phyloP scores from a whole-genome alignment of 805 yeast species.

The Nakazawaea pomicola region DNA sequence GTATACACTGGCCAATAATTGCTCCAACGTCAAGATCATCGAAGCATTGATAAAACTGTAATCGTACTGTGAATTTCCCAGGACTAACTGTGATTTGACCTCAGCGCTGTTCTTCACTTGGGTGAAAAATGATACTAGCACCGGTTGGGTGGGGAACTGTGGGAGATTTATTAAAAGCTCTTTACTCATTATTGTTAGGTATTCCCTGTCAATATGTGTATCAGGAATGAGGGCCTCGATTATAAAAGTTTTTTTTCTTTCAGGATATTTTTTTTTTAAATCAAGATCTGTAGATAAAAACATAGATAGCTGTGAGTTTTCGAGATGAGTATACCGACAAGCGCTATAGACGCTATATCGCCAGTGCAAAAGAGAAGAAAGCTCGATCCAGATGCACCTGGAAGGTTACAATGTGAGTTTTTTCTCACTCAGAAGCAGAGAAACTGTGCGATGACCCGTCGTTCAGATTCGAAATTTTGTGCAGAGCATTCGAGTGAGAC shows the following conservation, averaged over 20 bases:
- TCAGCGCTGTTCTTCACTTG: conserved; percentile 38
- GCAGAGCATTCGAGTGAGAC: conserved; percentile 48
- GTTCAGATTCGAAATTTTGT: conserved; percentile 45
- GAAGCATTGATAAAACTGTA: conserved; percentile 63
- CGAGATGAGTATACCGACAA: background rate
- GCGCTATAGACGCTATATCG: background rate
- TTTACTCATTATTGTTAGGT: background rate
- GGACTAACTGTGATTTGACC: conserved; percentile 40
- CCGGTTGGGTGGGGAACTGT: conserved; percentile 36
- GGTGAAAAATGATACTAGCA: conserved; percentile 39
- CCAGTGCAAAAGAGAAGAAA: background rate
- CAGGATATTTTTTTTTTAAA: background rate
- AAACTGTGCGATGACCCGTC: conserved; percentile 57
- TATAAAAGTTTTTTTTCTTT: background rate
- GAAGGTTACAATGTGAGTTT: conserved; percentile 37
- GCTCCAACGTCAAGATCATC: conserved; percentile 56
- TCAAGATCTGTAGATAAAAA: background rate
- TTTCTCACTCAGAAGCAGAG: conserved; percentile 46
- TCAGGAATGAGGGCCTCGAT: no score
- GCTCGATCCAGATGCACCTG: background rate
- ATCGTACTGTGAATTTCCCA: conserved; percentile 44
- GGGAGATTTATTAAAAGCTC: conserved; percentile 29
- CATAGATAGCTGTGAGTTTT: background rate
- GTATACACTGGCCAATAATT: conserved; percentile 54
- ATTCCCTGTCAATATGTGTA: background rate